These are phyloP conservation scores for Trichoderma polysporum DNA, from an alignment of 2,329 filamentous ascomycete species.

Conservation along the genomic window DNA sequence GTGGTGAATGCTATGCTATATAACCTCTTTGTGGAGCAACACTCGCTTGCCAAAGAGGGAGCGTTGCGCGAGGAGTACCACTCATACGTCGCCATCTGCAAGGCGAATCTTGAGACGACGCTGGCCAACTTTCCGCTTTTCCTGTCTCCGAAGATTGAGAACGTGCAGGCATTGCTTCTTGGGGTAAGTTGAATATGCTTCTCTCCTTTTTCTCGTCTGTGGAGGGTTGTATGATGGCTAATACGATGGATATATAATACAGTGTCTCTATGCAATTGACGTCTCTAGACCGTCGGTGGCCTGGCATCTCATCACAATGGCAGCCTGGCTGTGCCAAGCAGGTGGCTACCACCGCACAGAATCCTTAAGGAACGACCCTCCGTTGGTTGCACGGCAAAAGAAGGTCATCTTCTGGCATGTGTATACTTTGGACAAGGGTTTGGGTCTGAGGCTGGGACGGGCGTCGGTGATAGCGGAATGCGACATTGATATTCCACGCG, in stretches of 20 bases:
- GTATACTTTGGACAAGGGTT: conserved; percentile 58
- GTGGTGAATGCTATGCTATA: conserved; percentile 51
- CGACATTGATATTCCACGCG: conserved; percentile 54
- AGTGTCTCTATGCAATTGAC: conserved; percentile 63
- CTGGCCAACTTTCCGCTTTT: conserved; percentile 55
- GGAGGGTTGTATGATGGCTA: not conserved
- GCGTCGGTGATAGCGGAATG: conserved; percentile 58
- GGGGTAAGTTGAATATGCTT: conserved; percentile 44
- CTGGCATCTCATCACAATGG: conserved; percentile 62
- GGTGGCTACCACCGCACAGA: conserved; percentile 59
- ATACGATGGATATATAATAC: not conserved
- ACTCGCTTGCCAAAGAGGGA: conserved; percentile 37
- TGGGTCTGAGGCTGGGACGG: conserved; percentile 60
- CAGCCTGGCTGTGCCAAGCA: conserved; percentile 60
- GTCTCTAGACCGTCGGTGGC: conserved; percentile 61
- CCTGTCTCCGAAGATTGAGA: conserved; percentile 53
- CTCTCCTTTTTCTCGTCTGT: no score
- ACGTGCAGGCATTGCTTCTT: conserved; percentile 58
- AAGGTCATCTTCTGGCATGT: conserved; percentile 49
- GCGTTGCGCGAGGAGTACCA: conserved; percentile 38
- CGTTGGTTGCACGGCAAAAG: conserved; percentile 37
- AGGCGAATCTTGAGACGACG: conserved; percentile 51
- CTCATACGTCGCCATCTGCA: conserved; percentile 42
- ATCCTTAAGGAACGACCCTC: conserved; percentile 35
- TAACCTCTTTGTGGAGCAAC: conserved; percentile 50